Percentiles rank a stretch among this genome's conserved stretches.
Evolutionary conservation across 139 green algal genomes (phyloP).

Genomic region (Chlorella ohadii): DNA sequence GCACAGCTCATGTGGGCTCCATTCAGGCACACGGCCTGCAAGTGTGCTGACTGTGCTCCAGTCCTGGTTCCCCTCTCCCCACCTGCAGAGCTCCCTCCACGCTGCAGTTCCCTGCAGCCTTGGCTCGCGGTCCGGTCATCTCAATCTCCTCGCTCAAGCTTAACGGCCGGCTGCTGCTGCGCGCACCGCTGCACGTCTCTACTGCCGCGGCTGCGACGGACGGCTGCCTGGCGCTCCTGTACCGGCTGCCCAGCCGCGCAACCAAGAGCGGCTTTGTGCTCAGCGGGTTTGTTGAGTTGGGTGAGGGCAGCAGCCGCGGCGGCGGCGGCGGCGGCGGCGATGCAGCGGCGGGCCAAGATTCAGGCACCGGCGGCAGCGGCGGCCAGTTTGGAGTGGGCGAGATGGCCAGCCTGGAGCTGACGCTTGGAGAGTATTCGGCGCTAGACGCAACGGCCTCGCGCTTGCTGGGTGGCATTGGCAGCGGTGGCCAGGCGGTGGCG

Average conservation of each 20-base stretch:
- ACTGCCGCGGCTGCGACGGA: background rate
- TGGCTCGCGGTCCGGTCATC: background rate
- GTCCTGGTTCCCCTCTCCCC: background rate
- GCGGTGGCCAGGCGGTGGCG: no score
- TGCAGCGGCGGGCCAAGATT: background rate
- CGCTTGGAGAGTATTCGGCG: background rate
- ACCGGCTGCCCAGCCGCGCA: background rate
- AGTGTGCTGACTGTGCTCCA: no score
- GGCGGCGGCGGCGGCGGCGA: background rate
- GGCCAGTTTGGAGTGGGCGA: conserved; percentile 16
- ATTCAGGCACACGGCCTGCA: no score
- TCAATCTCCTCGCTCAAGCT: conserved; percentile 1
- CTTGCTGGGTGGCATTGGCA: background rate
- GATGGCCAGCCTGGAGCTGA: conserved; percentile 26
- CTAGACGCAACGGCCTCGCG: background rate
- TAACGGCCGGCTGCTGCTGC: conserved; percentile 26
- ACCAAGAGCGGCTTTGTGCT: background rate
- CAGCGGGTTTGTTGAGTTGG: background rate
- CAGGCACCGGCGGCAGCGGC: background rate
- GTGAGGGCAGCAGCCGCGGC: background rate
- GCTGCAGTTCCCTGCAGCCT: conserved; percentile 13
- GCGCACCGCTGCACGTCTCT: background rate
- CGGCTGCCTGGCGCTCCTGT: conserved; percentile 10
- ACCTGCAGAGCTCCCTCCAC: background rate
- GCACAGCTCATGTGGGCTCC: no score